These are phyloP conservation scores for Zanthoxylum bungeanum DNA, from an alignment of 345 rosid genomes.

Conservation along the genomic window DNA sequence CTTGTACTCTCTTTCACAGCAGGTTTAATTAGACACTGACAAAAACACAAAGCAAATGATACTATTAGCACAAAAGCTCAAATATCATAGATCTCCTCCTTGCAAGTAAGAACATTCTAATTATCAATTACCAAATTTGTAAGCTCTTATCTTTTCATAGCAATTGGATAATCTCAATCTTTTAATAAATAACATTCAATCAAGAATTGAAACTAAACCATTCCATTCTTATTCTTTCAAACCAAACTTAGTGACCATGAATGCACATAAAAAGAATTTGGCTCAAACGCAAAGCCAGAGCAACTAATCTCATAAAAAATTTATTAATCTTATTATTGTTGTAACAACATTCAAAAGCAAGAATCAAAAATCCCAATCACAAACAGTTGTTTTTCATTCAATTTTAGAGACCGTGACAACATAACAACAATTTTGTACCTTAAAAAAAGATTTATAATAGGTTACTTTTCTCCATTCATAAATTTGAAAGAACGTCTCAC, in stretches of 20 bases:
- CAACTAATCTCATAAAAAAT: not conserved
- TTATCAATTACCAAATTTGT: too few species aligned
- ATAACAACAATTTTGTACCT: not conserved
- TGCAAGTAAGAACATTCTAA: not conserved
- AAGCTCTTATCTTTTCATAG: not conserved
- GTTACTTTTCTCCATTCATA: not conserved
- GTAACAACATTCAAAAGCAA: not conserved
- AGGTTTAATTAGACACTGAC: conserved; percentile 66
- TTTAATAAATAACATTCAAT: not conserved
- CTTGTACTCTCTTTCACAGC: conserved; percentile 68
- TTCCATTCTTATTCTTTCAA: too few species aligned
- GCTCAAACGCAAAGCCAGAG: not conserved
- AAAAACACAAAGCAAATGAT: conserved; percentile 4
- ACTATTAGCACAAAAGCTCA: not conserved
- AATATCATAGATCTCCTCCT: not conserved
- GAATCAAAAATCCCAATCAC: not conserved
- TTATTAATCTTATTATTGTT: not conserved
- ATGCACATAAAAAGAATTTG: too few species aligned
- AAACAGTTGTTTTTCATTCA: not conserved
- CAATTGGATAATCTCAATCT: not conserved
- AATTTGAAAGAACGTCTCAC: conserved; percentile 30
- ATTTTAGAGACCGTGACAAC: not conserved
- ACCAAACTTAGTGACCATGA: not conserved
- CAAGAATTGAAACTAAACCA: not conserved
- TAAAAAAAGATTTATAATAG: not conserved